Base-by-base conservation (phyloP, 192 early-diverging fungal species). In the Backusella tarrabulga region DNA sequence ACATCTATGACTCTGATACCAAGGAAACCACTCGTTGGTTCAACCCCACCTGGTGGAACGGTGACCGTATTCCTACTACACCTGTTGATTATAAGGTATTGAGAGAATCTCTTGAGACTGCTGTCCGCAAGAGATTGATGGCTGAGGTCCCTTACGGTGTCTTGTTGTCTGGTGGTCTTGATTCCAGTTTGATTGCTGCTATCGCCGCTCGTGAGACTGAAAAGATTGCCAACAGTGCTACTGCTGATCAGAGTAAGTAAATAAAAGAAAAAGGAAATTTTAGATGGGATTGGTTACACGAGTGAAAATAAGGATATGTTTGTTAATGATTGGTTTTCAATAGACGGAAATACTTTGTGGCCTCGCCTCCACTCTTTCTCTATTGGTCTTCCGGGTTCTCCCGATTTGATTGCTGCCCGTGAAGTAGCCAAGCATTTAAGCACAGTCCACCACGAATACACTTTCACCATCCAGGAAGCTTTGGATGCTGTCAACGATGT, bases 111-210 rank as follows among this genome's bases (percentile, higher is more conserved):
- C 85, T 99, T 72, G 94, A 95, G 63, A 90, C 87, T 34, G 90
- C 95, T 36, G 96, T 98, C 42, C 92, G 94, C 83, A 99, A 99
- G 89, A 88, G 97, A 74, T 87, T 99, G 72, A 99, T 99, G 97
- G 90, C 92, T 73, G 97, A 99, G 76, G 97, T 99, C 26, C 97
- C 97, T 46, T 99, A 95, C 81, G 97, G 97, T 79, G 97, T 99
- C 40, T 87, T 99, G 71, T 89, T 99, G 41, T 92, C 90, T 68
- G 97, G 97, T 72, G 97, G 97, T n/a, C 86, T 99, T 72, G 97
- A 99, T 83, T 98, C 97, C 9, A 92, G 90, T 77, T 89, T 99
- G 83, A 99, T 97, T 79, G 95, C 97, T 32, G 90, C 94, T 34
- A 98, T 99, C 84, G 95, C 97, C 38, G 90, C 94, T 69, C 86